A percentile compares a stretch with the other conserved stretches of the same genome.
Conservation (phyloP, 169 alveolate genomes). For the Plasmodium chabaudi region DNA sequence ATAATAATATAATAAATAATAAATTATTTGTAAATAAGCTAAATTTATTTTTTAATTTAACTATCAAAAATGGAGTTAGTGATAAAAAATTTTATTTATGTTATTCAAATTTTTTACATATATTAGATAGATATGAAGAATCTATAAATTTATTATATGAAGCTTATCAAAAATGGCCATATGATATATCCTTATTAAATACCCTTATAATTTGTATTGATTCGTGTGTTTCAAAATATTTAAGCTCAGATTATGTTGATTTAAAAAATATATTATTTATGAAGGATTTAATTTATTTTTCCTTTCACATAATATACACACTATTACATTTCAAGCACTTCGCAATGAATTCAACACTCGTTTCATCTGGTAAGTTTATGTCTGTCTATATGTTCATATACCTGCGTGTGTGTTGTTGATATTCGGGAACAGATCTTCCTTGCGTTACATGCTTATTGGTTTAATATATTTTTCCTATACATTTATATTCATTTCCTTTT, state of each 20-base stretch:
- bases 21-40: constrained; percentile 67
- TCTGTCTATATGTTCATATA: neutral
- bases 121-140: constrained; percentile 45
- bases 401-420: neutral
- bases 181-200: constrained; percentile 44
- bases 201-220: constrained; percentile 60
- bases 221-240: constrained; percentile 67
- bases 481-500: neutral
- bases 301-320: constrained; percentile 30
- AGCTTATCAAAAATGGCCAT: constrained; percentile 45
- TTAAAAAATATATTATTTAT: constrained; percentile 38
- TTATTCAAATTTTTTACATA: constrained; percentile 61
- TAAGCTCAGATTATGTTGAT: constrained; percentile 64
- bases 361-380: constrained; percentile 30
- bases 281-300: constrained; percentile 40
- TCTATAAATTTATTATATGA: constrained; percentile 43
- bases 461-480: no score
- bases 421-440: neutral
- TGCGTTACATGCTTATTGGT: no score
- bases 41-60: constrained; percentile 62
- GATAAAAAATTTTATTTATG: constrained; percentile 34
- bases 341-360: constrained; percentile 18
- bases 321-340: constrained; percentile 32
- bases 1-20: constrained; percentile 36
- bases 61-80: constrained; percentile 45